phyloP scores from a whole-genome alignment of 2,329 filamentous ascomycete species.

The Geosmithia morbida region DNA sequence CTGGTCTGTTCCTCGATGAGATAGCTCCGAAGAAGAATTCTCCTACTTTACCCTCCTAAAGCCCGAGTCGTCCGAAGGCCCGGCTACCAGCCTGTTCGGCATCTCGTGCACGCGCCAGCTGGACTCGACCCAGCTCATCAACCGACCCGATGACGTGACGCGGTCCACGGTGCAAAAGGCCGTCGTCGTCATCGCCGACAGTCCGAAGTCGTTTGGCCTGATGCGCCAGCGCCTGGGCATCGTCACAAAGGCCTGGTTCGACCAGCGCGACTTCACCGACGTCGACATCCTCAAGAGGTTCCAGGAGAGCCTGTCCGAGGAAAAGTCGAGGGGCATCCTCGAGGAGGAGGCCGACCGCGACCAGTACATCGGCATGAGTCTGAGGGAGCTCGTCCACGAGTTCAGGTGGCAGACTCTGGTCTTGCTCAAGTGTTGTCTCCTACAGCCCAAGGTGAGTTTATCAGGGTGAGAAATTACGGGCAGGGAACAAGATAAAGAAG shows the following conservation, averaged over 20 bases:
- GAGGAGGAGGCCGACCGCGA: constrained; percentile 62
- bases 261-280: constrained; percentile 83
- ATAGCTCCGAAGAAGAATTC: constrained; percentile 81
- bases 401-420: constrained; percentile 93
- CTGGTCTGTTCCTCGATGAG: background rate
- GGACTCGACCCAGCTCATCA: constrained; percentile 61
- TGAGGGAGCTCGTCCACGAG: constrained; percentile 83
- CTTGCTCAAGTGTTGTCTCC: constrained; percentile 79
- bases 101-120: constrained; percentile 92
- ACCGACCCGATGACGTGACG: constrained; percentile 80
- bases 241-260: constrained; percentile 93
- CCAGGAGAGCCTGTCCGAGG: constrained; percentile 69
- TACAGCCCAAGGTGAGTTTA: constrained; percentile 76
- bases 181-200: constrained; percentile 87
- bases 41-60: constrained; percentile 90
- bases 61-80: constrained; percentile 34
- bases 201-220: constrained; percentile 79
- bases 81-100: constrained; percentile 78
- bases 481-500: background rate
- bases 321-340: constrained; percentile 40
- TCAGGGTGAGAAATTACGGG: background rate
- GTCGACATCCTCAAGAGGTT: constrained; percentile 81
- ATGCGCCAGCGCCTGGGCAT: constrained; percentile 79
- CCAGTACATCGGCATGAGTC: constrained; percentile 75
- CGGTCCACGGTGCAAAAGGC: constrained; percentile 96